Base-by-base conservation (phyloP, 2,329 filamentous ascomycete species). In the Plectosphaerella sp. region DNA sequence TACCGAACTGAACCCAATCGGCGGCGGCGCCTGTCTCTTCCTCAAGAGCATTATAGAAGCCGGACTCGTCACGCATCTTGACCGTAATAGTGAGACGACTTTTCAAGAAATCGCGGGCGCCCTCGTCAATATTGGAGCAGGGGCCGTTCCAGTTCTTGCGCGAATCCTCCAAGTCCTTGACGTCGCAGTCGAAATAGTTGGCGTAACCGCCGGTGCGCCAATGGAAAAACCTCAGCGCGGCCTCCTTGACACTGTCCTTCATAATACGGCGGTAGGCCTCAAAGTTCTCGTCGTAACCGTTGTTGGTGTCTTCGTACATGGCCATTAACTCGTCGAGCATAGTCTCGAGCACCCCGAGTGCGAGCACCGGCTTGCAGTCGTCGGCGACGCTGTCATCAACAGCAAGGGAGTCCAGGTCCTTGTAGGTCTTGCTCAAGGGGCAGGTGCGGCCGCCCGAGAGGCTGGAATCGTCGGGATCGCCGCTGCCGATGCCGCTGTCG, bases 221-320 rank as follows among this genome's bases (percentile, higher is more conserved):
- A n/a, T 18, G 12, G 10, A 14, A 11, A 33, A 43, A 49, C 48
- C 43, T 43, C 15, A 6, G 9, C 37, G 43, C 16, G n/a, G 48
- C 36, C 37, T 42, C 20, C 36, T 49, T 28, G 36, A 37, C 48
- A 9, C 15, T 33, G 20, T 43, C 37, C 48, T 43, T 49, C 48
- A 49, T 49, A 37, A 49, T 37, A 4, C 39, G 15, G 4, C 28
- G 33, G 20, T 50, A 50, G 18, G 41, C 41, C 4, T 25, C 42
- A 37, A 52, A 45, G 1, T 52, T 52, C 12, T 41, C 39, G 28
- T 45, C 46, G 25, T 49, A 45, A 9, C 47, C 47, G 51, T 45
- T 49, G 12, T 45, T 28, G 39, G 49, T 33, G 28, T 24, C 36
- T 14, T 20, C 33, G 33, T 45, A 41, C 28, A 53, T 37, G 14